Conservation (phyloP, 2,329 filamentous ascomycete species). For the Sarocladiaceae sp. region DNA sequence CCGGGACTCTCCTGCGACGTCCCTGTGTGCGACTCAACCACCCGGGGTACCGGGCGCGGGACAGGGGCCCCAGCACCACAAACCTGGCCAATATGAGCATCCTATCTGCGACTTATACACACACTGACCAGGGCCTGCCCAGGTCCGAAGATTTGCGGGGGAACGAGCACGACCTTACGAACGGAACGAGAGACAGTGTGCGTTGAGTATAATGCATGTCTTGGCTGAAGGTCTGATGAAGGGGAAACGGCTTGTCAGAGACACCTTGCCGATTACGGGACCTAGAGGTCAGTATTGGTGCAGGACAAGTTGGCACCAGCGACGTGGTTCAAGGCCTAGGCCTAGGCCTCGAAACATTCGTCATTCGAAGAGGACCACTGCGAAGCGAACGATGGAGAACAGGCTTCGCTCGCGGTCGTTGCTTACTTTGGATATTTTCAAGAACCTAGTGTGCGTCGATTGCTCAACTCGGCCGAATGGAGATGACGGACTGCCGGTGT, state of each 20-base stretch:
- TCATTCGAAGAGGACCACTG: too few relatives aligned
- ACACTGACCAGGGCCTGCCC: not conserved
- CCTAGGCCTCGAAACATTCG: too few relatives aligned
- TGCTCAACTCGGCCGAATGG: not conserved
- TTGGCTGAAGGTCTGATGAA: too few relatives aligned
- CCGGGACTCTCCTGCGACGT: too few relatives aligned
- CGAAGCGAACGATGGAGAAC: too few relatives aligned
- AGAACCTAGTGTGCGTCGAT: not conserved
- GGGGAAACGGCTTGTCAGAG: too few relatives aligned
- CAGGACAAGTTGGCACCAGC: too few relatives aligned
- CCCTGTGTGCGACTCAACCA: too few relatives aligned
- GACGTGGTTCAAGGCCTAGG: too few relatives aligned
- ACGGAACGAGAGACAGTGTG: conserved; percentile 4
- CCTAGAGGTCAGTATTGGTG: too few relatives aligned
- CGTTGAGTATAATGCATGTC: too few relatives aligned
- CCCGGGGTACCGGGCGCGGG: not conserved
- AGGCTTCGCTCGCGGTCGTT: not conserved
- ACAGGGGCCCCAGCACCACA: not conserved
- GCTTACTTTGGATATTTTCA: not conserved
- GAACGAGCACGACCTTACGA: not conserved
- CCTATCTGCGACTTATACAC: not conserved
- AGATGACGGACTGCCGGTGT: not conserved
- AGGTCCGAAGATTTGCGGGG: conserved; percentile 6
- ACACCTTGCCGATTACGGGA: too few relatives aligned
- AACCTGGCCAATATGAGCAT: conserved; percentile 4